Evolutionary conservation across 768 basidiomycete genomes (phyloP).

Genomic region (Vararia minispora): DNA sequence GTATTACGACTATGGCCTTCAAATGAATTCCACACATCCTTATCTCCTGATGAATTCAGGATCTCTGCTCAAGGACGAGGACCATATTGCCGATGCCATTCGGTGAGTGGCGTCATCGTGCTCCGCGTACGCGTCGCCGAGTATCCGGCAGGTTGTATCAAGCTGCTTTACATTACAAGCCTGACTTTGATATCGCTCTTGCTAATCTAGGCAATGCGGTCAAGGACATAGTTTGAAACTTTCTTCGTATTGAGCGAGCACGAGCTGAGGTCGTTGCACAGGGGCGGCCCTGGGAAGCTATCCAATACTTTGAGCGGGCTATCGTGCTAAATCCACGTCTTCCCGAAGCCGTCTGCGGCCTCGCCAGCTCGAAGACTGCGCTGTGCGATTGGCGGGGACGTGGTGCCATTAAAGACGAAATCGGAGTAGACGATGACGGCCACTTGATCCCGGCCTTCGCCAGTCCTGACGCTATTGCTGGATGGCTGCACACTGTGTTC

Average conservation of each 20-base stretch:
- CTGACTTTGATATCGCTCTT: conserved; percentile 38
- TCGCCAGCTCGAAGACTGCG: conserved; percentile 33
- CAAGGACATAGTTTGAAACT: conserved; percentile 30
- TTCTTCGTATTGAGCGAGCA: neutral
- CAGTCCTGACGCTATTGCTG: conserved; percentile 9
- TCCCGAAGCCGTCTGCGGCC: conserved; percentile 36
- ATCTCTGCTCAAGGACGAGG: conserved; percentile 38
- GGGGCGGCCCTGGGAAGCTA: conserved; percentile 32
- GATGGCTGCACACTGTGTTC: conserved; percentile 28
- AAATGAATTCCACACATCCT: conserved; percentile 33
- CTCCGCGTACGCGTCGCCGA: no score
- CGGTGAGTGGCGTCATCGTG: conserved; percentile 19
- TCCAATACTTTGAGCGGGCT: conserved; percentile 35
- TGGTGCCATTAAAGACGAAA: conserved; percentile 21
- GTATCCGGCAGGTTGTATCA: conserved; percentile 24
- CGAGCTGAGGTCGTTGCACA: conserved; percentile 8
- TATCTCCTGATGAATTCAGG: conserved; percentile 41
- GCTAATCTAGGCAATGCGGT: conserved; percentile 41
- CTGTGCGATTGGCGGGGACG: conserved; percentile 36
- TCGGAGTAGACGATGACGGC: conserved; percentile 17
- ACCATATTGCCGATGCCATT: conserved; percentile 30
- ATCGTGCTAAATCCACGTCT: conserved; percentile 30
- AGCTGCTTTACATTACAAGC: conserved; percentile 28
- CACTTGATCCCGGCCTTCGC: conserved; percentile 7
- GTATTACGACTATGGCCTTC: conserved; percentile 35